Percentiles rank a stretch among this genome's conserved stretches.
phyloP scores from a whole-genome alignment of 1,139 yeast species.

The Petasospora fabianii region DNA sequence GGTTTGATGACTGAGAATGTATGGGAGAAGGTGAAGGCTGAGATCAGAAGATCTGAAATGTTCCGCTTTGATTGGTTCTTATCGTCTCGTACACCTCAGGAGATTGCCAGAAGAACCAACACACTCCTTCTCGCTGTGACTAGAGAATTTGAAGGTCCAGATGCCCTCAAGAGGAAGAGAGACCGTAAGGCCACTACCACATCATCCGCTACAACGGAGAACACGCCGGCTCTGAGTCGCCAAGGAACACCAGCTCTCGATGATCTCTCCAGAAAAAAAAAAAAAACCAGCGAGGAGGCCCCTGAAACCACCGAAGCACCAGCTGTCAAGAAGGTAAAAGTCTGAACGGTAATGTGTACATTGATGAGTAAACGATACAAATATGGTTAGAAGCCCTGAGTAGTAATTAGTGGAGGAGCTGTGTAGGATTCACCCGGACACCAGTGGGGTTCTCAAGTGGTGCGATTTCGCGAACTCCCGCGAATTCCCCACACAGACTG shows the following conservation, averaged over 20 bases:
- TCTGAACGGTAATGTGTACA: not conserved
- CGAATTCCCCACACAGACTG: slow-evolving; percentile 2
- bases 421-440: too few relatives aligned
- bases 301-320: not conserved
- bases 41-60: slow-evolving; percentile 64
- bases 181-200: not conserved
- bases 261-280: not conserved
- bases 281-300: slow-evolving; percentile 2
- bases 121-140: slow-evolving; percentile 76
- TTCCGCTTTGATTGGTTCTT: slow-evolving; percentile 91
- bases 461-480: not conserved
- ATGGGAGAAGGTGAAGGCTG: slow-evolving; percentile 73
- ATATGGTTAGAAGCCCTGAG: too few relatives aligned
- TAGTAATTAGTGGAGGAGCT: too few relatives aligned
- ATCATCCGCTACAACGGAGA: not conserved
- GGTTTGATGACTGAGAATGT: slow-evolving; percentile 73
- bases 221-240: slow-evolving; percentile 8
- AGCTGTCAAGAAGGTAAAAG: slow-evolving; percentile 10
- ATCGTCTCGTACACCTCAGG: slow-evolving; percentile 79
- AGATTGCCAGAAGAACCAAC: slow-evolving; percentile 74
- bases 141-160: slow-evolving; percentile 74
- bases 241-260: slow-evolving; percentile 5
- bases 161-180: slow-evolving; percentile 39
- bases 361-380: not conserved
- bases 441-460: not conserved